Percentiles rank a stretch among this genome's conserved stretches.
Conservation (phyloP, 345 rosid species). For the Cardamine chenopodiifolia region DNA sequence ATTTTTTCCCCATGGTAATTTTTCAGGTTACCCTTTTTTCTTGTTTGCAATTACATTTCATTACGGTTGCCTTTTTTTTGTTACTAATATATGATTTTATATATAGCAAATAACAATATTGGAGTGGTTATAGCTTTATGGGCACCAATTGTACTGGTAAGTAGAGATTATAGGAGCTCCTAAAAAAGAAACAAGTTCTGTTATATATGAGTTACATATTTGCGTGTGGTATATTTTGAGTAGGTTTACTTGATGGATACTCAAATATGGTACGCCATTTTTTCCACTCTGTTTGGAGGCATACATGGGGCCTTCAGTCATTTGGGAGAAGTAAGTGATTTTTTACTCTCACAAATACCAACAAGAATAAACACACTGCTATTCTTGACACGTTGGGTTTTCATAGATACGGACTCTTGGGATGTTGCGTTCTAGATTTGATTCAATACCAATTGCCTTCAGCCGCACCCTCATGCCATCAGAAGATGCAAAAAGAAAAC, state of each 20-base stretch:
- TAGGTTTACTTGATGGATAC: conserved; percentile 91
- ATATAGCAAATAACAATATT: conserved; percentile 64
- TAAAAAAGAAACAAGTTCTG: background rate
- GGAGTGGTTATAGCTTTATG: conserved; percentile 86
- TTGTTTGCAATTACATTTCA: conserved; percentile 7
- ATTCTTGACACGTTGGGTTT: conserved; percentile 24
- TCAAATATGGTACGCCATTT: conserved; percentile 98
- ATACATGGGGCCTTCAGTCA: conserved; percentile 93
- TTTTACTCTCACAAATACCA: background rate
- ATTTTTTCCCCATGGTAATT: conserved; percentile 71
- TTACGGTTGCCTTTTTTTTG: background rate
- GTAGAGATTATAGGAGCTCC: conserved; percentile 36
- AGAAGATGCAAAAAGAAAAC: conserved; percentile 37
- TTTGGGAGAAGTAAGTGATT: conserved; percentile 85
- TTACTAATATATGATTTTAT: conserved; percentile 36
- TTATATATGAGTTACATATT: conserved; percentile 10
- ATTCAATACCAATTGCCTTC: conserved; percentile 71
- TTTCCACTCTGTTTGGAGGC: conserved; percentile 90
- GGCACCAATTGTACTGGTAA: conserved; percentile 89
- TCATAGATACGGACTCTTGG: conserved; percentile 90
- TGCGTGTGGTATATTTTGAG: conserved; percentile 15
- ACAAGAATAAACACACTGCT: background rate
- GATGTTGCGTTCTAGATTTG: conserved; percentile 92
- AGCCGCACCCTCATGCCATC: conserved; percentile 68
- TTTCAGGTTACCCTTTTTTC: conserved; percentile 3